Conservation (phyloP, 2,329 filamentous ascomycete species). For the Paecilomyces dactylethromorphus region DNA sequence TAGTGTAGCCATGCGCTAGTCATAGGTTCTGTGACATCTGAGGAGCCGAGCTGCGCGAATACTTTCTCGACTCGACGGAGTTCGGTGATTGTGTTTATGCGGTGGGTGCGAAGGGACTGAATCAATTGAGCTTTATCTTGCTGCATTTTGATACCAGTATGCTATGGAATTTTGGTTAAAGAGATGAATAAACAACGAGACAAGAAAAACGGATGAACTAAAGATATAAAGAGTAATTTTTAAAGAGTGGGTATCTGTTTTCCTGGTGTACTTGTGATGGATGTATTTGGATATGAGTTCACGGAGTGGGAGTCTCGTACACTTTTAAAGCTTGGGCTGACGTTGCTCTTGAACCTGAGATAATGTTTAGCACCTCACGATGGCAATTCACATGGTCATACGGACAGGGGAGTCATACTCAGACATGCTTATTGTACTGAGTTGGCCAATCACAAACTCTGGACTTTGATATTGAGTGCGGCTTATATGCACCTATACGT, state of each 20-base stretch:
- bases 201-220: neutral
- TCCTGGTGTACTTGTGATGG: neutral
- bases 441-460: neutral
- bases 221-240: neutral
- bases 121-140: conserved; percentile 52
- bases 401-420: neutral
- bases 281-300: neutral
- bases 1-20: conserved; percentile 66
- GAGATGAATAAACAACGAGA: neutral
- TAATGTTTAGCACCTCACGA: neutral
- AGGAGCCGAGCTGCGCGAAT: conserved; percentile 52
- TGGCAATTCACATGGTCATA: neutral
- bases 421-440: neutral
- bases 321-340: neutral
- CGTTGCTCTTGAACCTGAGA: neutral
- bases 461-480: neutral
- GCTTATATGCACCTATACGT: neutral
- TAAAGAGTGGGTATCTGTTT: neutral
- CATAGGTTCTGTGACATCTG: conserved; percentile 60
- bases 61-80: conserved; percentile 64
- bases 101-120: conserved; percentile 57
- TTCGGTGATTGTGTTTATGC: conserved; percentile 67
- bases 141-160: conserved; percentile 18
- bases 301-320: neutral
- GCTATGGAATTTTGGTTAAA: neutral